phyloP scores from a whole-genome alignment of 306 rosid species.

The Acacia confusa region DNA sequence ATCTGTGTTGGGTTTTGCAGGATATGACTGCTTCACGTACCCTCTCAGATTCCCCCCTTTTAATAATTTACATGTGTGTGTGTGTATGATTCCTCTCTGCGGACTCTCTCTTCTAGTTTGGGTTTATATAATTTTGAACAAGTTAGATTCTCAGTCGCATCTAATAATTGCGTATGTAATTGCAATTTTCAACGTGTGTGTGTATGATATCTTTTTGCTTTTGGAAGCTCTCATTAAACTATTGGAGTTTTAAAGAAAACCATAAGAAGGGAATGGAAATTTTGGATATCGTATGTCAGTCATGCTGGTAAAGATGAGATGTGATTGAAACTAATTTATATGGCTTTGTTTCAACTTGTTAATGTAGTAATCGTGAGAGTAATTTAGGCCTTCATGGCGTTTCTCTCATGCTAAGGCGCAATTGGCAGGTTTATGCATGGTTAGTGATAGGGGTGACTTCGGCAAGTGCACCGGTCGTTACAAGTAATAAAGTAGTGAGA shows the following conservation, averaged over 20 bases:
- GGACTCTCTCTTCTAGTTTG: background rate
- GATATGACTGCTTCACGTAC: constrained; percentile 58
- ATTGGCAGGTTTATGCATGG: background rate
- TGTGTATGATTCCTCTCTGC: background rate
- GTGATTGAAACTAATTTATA: background rate
- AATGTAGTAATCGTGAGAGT: background rate
- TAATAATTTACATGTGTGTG: background rate
- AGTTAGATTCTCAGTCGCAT: background rate
- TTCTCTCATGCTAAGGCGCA: background rate
- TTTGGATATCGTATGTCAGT: background rate
- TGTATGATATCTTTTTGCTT: background rate
- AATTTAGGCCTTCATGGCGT: background rate
- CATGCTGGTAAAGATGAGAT: background rate
- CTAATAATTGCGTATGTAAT: background rate
- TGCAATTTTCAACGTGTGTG: background rate
- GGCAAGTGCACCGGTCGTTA: too few species aligned
- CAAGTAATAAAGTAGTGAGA: too few species aligned
- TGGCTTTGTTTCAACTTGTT: background rate
- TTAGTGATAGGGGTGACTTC: too few species aligned
- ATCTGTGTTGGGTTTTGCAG: constrained; percentile 70
- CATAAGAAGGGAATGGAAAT: background rate
- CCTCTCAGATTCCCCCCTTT: constrained; percentile 57
- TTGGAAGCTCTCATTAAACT: background rate
- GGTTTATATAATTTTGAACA: background rate
- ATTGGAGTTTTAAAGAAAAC: background rate